These are phyloP conservation scores for Rhizopogon vesiculosus DNA, from an alignment of 768 basidiomycete species.

Conservation along the genomic window DNA sequence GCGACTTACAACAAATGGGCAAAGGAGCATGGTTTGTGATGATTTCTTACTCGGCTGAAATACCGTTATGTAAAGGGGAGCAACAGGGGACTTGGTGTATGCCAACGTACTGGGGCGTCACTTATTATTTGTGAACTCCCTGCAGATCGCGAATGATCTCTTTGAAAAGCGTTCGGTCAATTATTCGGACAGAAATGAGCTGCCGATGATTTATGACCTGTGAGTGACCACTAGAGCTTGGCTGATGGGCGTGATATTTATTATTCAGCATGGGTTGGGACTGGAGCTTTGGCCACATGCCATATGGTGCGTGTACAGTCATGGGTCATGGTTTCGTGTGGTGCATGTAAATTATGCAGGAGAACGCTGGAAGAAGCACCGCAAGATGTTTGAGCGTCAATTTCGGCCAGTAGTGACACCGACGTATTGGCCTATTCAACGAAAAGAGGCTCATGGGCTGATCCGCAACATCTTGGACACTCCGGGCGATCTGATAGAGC, in stretches of 20 bases:
- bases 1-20: constrained; percentile 39
- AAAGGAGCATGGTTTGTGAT: constrained; percentile 28
- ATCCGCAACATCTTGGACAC: constrained; percentile 39
- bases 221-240: constrained; percentile 17
- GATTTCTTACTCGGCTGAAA: background rate
- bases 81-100: constrained; percentile 49
- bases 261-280: constrained; percentile 39
- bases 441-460: constrained; percentile 40
- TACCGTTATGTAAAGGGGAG: background rate
- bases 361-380: constrained; percentile 47
- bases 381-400: constrained; percentile 48
- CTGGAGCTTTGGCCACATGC: constrained; percentile 56
- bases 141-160: constrained; percentile 43
- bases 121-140: constrained; percentile 43
- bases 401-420: constrained; percentile 41
- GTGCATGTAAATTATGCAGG: constrained; percentile 25
- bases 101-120: constrained; percentile 46
- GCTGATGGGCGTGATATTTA: constrained; percentile 9
- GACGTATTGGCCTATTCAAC: constrained; percentile 40
- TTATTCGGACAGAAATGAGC: constrained; percentile 48
- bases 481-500: constrained; percentile 40
- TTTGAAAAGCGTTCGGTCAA: constrained; percentile 53
- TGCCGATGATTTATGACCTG: constrained; percentile 49
- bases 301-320: constrained; percentile 32
- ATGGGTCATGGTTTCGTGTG: background rate